Evolutionary conservation across 441 rosid genomes (phyloP).

Genomic region (Adansonia grandidieri): DNA sequence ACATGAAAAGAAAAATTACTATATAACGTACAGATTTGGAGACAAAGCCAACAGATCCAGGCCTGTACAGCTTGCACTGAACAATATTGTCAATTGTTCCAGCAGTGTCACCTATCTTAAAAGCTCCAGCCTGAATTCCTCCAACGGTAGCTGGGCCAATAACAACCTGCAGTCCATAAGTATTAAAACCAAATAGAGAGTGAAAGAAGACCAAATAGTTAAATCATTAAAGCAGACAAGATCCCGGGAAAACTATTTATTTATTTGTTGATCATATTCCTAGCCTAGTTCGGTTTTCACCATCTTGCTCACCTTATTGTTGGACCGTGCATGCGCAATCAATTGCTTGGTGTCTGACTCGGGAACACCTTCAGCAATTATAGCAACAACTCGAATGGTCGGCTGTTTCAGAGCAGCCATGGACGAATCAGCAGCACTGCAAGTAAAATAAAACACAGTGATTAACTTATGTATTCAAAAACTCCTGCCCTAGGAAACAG

Average conservation of each 20-base stretch:
- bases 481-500: constrained; percentile 8
- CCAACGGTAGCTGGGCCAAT: constrained; percentile 98
- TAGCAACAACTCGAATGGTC: constrained; percentile 89
- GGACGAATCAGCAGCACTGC: constrained; percentile 96
- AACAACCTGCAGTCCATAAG: constrained; percentile 66
- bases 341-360: constrained; percentile 89
- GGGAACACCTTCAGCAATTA: constrained; percentile 98
- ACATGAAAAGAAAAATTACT: background rate
- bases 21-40: constrained; percentile 83
- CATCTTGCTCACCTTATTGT: constrained; percentile 69
- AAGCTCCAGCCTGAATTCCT: constrained; percentile 96
- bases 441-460: constrained; percentile 24
- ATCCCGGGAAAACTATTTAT: no score
- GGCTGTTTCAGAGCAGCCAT: constrained; percentile 94
- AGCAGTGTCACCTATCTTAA: constrained; percentile 97
- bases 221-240: no score
- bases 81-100: constrained; percentile 93
- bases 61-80: constrained; percentile 88
- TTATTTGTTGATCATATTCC: constrained; percentile 1
- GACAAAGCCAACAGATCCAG: constrained; percentile 96
- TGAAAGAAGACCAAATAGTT: constrained; percentile 12
- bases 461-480: constrained; percentile 14
- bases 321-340: constrained; percentile 87
- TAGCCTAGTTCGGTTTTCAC: constrained; percentile 26
- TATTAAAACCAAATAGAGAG: constrained; percentile 21